Conservation (phyloP, 768 basidiomycete genomes). For the Boletellus emodensis region DNA sequence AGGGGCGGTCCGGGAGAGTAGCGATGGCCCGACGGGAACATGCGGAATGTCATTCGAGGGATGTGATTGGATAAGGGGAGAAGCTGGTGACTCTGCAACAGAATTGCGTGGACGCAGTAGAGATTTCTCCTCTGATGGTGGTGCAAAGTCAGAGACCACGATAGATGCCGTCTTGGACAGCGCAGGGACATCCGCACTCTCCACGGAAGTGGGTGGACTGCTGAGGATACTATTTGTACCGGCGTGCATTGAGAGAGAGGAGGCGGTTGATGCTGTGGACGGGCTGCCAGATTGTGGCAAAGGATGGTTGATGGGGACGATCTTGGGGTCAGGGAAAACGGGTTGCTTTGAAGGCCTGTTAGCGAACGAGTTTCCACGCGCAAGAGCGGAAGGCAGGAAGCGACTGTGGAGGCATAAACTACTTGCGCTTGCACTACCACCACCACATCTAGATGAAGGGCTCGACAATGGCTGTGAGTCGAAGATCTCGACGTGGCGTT, state of each 20-base stretch:
- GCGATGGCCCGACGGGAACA: constrained; percentile 42
- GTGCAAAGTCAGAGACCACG: constrained; percentile 9
- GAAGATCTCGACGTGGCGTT: constrained; percentile 75
- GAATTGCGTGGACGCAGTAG: background rate
- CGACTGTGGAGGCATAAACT: constrained; percentile 16
- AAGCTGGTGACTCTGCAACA: constrained; percentile 8
- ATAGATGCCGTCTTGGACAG: constrained; percentile 28
- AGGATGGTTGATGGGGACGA: constrained; percentile 7
- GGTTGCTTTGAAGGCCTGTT: constrained; percentile 23
- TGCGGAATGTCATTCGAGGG: constrained; percentile 16
- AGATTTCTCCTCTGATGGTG: background rate
- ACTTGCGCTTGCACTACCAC: constrained; percentile 29
- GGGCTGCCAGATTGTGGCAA: constrained; percentile 35
- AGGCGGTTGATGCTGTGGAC: constrained; percentile 33
- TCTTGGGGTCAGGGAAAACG: constrained; percentile 3
- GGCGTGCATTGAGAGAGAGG: constrained; percentile 43
- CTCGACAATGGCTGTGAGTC: constrained; percentile 76
- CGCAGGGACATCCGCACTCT: constrained; percentile 38
- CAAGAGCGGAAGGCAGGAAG: constrained; percentile 9
- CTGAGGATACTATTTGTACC: constrained; percentile 36
- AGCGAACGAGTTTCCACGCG: constrained; percentile 10
- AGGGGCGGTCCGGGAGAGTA: constrained; percentile 66
- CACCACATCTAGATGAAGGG: constrained; percentile 35
- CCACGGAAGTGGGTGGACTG: constrained; percentile 54
- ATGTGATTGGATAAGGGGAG: constrained; percentile 26